Evolutionary conservation across 176 grass and related monocot species (phyloP), one percentile per base, ranked within the genome.

Genomic region (Rhynchospora breviuscula): DNA sequence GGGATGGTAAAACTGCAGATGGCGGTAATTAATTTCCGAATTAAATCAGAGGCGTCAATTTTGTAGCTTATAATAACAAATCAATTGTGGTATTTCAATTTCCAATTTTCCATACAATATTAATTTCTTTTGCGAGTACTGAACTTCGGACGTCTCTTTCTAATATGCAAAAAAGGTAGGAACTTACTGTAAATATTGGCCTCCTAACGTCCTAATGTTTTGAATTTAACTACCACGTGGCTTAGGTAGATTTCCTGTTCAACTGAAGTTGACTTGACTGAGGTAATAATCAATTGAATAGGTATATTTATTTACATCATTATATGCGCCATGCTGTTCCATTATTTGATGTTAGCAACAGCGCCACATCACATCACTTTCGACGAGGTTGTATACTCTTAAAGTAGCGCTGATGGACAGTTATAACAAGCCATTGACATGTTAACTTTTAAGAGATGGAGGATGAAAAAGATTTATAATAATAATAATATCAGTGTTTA

Each of bases 181-280:
- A 47, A 2, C 1, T 22, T 22, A 22, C 44, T 49, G 45, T 4
- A 49, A 73, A 23, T 48, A 23, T 73, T 49, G 19, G 2, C 46
- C 17, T 71, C 67, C 17, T 17, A 72, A 59, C 44, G 44, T 9
- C 5, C 43, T 72, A 44, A 72, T 48, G 7, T 4, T 29, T 75
- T 26, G 46, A 53, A 68, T 1, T 40, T 75, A 26, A 6, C 8
- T 52, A 75, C 71, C 71, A 75, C n/a, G 70, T 52, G 70, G 10
- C 21, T 31, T 14, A 1, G 70, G 47, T 52, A 51, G 47, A 75
- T 75, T 75, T 51, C 70, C 9, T 29, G 70, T 75, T 75, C 70
- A 52, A 25, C 70, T 52, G 23, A 75, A 75, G 70, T 53, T 75
- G 70, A 75, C 46, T 75, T 75, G 46, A 74, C 70, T 25, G 70